Evolutionary conservation across 73 alveolate genomes (phyloP), one percentile per base, ranked within the genome.

Genomic region (Tetrahymena elliotti): DNA sequence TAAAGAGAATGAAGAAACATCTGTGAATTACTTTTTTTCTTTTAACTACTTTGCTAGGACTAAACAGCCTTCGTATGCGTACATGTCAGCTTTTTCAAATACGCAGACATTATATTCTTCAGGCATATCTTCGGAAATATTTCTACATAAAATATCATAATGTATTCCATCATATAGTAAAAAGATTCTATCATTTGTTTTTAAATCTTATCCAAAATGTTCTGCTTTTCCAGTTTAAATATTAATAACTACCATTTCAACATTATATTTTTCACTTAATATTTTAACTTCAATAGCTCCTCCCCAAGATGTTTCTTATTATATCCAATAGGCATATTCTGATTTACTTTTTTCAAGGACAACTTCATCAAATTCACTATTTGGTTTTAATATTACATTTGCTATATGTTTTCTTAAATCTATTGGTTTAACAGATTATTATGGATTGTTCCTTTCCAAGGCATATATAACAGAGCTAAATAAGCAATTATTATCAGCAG

Each of bases 401-500:
- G 97, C 93, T 31, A 98, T 96, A 53, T 96, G 92, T 27, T 96
- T 94, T 95, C 99, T 95, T 35, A 98, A 84, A 93, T 95, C 94
- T 10, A 93, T 93, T 36, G 98, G 96, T 52, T 54, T 53, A 27
- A 31, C 11, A 27, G 88, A 68, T 68, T 68, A 31, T 24, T 9
- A 68, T 68, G 27, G 27, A 22, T n/a, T 92, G 47, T 83, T 94
- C 93, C 96, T 94, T 95, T 97, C 96, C 52, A 98, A 84, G 3
- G 99, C 99, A 41, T 96, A 96, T 39, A 97, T 97, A 11, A 98
- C 84, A 6, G 99, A 95, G 94, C 97, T 98, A 94, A 98, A 98
- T n/a, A 98, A 83, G 84, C 99, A 98, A 31, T 98, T 96, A 95
- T 98, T 98, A 95, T 98, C 99, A 0, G 99, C 99, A 92, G 98